Evolutionary conservation across 2,329 filamentous ascomycete genomes (phyloP).

Genomic region (Pseudocercospora pini-densiflorae): DNA sequence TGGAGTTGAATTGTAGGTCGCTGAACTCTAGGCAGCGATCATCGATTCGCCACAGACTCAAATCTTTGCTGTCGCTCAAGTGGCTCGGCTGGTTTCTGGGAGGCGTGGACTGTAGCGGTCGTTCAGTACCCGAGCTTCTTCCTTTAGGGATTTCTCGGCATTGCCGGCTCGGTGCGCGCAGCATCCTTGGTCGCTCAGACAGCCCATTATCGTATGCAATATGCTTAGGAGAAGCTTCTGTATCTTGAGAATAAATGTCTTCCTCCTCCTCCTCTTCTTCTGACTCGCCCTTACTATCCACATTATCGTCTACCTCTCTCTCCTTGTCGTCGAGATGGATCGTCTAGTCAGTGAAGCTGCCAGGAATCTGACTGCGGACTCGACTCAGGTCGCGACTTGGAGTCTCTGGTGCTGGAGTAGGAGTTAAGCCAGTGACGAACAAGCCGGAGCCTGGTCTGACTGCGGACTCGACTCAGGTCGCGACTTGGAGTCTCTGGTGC

Average conservation of each 20-base stretch:
- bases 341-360: background rate
- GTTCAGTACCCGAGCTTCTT: conserved; percentile 58
- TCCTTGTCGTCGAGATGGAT: background rate
- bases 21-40: conserved; percentile 30
- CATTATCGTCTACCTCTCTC: background rate
- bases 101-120: conserved; percentile 50
- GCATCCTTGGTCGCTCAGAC: too few species aligned
- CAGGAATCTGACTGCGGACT: background rate
- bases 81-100: conserved; percentile 2
- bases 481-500: too few species aligned
- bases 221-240: background rate
- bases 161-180: too few species aligned
- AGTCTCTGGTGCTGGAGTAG: conserved; percentile 9
- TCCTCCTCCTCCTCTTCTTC: conserved; percentile 6
- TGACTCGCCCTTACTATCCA: background rate
- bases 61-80: conserved; percentile 18
- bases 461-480: too few species aligned
- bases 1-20: conserved; percentile 26
- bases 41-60: conserved; percentile 36
- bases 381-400: background rate
- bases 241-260: background rate
- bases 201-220: conserved; percentile 2
- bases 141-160: conserved; percentile 57
- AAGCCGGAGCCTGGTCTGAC: too few species aligned
- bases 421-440: conserved; percentile 13